Evolutionary conservation across 192 early-diverging fungal genomes (phyloP).

Genomic region (Diversispora epigaea): DNA sequence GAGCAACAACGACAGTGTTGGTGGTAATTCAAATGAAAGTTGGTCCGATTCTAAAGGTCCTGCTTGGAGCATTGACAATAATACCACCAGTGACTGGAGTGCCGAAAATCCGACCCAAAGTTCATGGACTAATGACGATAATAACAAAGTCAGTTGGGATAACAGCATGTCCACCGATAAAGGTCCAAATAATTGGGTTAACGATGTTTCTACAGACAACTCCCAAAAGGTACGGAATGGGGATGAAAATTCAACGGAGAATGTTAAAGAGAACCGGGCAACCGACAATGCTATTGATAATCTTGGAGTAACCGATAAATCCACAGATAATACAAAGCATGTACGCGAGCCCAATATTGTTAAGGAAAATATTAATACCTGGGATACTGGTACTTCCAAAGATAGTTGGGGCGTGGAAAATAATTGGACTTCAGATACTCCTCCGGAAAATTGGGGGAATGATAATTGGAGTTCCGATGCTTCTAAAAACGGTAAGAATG

Average conservation of each 20-base stretch:
- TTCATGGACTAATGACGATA: neutral
- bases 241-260: neutral
- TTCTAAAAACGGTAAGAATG: constrained; percentile 4
- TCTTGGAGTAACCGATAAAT: constrained; percentile 4
- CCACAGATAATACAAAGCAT: too few species aligned
- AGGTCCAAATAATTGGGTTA: neutral
- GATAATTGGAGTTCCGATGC: constrained; percentile 23
- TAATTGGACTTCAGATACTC: constrained; percentile 10
- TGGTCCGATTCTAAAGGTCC: neutral
- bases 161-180: neutral
- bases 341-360: neutral
- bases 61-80: constrained; percentile 1
- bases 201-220: neutral
- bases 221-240: neutral
- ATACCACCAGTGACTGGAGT: neutral
- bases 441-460: too few species aligned
- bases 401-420: constrained; percentile 22
- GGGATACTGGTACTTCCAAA: constrained; percentile 13
- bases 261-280: neutral
- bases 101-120: constrained; percentile 4
- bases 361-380: constrained; percentile 7
- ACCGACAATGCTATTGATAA: neutral
- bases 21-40: neutral
- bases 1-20: constrained; percentile 1
- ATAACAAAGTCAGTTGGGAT: neutral